Conservation (phyloP, 768 basidiomycete genomes). For the Auriculariales sp. region DNA sequence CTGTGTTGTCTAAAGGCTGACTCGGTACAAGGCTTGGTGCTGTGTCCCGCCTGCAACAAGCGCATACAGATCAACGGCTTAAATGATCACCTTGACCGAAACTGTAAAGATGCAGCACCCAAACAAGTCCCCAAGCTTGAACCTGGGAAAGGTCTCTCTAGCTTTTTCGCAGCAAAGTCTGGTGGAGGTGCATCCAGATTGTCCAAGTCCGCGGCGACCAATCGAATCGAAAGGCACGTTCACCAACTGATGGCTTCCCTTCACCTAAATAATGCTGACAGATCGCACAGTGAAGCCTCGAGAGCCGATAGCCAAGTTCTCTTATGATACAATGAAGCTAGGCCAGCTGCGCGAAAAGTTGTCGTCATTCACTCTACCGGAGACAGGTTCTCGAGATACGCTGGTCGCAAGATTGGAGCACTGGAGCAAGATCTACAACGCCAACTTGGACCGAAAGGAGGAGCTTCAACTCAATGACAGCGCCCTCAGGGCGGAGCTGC, state of each 20-base stretch:
- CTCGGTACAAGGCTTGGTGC: slow-evolving; percentile 16
- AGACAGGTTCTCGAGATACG: slow-evolving; percentile 34
- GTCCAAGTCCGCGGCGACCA: neutral
- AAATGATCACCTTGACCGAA: slow-evolving; percentile 53
- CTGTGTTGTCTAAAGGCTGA: neutral
- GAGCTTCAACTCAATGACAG: slow-evolving; percentile 28
- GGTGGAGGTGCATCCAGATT: neutral
- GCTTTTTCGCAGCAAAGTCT: neutral
- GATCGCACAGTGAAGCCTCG: slow-evolving; percentile 3
- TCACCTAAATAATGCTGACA: neutral
- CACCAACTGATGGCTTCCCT: neutral
- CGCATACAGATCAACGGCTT: slow-evolving; percentile 32
- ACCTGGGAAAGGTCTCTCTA: neutral
- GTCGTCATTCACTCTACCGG: slow-evolving; percentile 31
- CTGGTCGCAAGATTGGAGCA: slow-evolving; percentile 45
- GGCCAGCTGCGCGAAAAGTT: slow-evolving; percentile 44
- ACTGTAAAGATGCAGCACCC: slow-evolving; percentile 27
- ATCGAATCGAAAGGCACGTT: neutral
- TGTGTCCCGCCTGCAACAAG: slow-evolving; percentile 49
- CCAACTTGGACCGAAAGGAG: slow-evolving; percentile 46
- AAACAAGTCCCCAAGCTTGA: neutral
- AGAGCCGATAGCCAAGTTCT: slow-evolving; percentile 28
- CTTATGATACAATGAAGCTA: slow-evolving; percentile 51
- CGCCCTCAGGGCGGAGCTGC: slow-evolving; percentile 38
- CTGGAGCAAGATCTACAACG: slow-evolving; percentile 57